Conservation (phyloP, 441 rosid species). For the Macaranga tanarius region DNA sequence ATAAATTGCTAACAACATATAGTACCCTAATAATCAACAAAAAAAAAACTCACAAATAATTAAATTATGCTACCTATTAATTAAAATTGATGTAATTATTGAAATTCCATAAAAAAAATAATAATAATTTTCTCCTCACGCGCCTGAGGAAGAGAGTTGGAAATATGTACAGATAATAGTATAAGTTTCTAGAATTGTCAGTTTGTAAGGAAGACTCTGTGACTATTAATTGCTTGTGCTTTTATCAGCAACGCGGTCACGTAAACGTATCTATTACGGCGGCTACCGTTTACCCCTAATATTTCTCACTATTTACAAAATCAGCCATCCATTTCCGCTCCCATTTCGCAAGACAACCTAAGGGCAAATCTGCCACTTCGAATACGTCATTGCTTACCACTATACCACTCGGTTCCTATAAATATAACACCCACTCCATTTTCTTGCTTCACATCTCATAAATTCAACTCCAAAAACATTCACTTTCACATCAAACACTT, state of each 20-base stretch:
- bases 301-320: constrained; percentile 6
- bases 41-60: no score
- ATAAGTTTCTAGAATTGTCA: constrained; percentile 27
- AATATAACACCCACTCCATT: constrained; percentile 8
- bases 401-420: neutral
- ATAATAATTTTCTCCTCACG: neutral
- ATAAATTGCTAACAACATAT: no score
- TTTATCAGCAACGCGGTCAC: constrained; percentile 35
- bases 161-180: neutral
- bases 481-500: neutral
- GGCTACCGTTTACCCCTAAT: neutral
- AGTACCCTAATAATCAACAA: no score
- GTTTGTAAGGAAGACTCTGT: neutral
- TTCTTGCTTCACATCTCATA: neutral
- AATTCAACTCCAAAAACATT: neutral
- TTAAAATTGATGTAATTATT: no score
- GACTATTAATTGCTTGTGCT: neutral
- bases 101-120: neutral
- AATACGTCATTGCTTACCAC: constrained; percentile 11
- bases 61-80: no score
- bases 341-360: constrained; percentile 37
- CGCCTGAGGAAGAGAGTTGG: neutral
- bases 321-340: constrained; percentile 3
- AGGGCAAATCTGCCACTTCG: constrained; percentile 36
- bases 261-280: constrained; percentile 26